Conservation (phyloP, 495 filamentous ascomycete genomes). For the Xylaria curta region DNA sequence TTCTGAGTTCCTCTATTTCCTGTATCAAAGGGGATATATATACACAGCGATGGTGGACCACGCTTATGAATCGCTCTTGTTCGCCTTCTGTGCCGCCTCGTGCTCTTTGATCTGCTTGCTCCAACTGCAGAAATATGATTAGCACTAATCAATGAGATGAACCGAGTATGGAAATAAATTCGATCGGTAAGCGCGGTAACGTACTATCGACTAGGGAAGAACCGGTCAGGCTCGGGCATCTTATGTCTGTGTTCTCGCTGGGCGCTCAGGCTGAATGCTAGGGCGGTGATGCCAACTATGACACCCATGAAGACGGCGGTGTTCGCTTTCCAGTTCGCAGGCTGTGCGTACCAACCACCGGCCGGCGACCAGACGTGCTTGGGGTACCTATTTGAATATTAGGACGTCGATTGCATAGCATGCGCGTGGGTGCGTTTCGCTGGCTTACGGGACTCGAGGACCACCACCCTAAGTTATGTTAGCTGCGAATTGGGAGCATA, state of each 20-base stretch:
- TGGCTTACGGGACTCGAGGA: constrained; percentile 84
- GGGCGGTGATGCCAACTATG: constrained; percentile 74
- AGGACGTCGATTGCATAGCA: constrained; percentile 12
- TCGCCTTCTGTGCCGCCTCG: constrained; percentile 69
- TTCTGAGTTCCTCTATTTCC: constrained; percentile 27
- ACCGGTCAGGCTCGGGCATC: constrained; percentile 86
- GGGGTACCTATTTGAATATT: constrained; percentile 71
- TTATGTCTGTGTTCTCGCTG: constrained; percentile 77
- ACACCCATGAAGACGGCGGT: constrained; percentile 81
- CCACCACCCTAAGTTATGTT: constrained; percentile 67
- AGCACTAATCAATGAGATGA: neutral
- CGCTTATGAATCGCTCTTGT: constrained; percentile 39
- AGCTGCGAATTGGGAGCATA: constrained; percentile 33
- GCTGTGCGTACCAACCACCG: constrained; percentile 96
- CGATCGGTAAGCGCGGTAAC: constrained; percentile 34
- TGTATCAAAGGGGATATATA: constrained; percentile 37
- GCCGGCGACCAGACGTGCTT: constrained; percentile 99
- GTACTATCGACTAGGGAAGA: constrained; percentile 96
- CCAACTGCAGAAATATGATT: constrained; percentile 65
- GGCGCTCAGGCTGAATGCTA: constrained; percentile 82
- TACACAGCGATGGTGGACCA: constrained; percentile 34
- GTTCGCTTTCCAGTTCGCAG: constrained; percentile 92
- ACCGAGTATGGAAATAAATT: neutral
- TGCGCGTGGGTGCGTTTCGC: constrained; percentile 12
- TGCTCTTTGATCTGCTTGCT: constrained; percentile 89